Evolutionary conservation across 2,329 filamentous ascomycete species (phyloP).

Genomic region (Neonectria faginata): DNA sequence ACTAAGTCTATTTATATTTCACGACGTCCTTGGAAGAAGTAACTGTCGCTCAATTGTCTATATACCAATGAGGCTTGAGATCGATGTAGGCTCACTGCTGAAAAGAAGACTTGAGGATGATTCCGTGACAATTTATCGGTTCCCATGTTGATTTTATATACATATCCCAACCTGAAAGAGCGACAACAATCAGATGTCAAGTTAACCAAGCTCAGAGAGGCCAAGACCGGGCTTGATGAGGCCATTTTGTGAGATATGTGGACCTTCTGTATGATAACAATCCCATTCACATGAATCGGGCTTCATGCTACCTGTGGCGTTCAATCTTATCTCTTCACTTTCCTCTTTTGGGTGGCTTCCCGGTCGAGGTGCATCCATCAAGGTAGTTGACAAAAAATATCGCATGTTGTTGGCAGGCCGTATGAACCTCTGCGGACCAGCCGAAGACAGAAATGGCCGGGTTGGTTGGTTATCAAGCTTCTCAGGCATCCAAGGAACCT

Average conservation of each 20-base stretch:
- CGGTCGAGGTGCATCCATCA: background rate
- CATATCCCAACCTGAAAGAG: too few relatives aligned
- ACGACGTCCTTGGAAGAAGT: too few relatives aligned
- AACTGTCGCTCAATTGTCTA: too few relatives aligned
- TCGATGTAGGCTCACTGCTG: too few relatives aligned
- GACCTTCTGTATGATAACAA: background rate
- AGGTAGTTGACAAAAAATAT: background rate
- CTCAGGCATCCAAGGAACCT: background rate
- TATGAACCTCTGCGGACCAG: background rate
- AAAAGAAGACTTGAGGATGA: too few relatives aligned
- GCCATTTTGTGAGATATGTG: background rate
- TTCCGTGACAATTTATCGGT: too few relatives aligned
- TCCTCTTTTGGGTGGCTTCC: background rate
- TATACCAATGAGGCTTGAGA: too few relatives aligned
- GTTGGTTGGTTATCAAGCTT: background rate
- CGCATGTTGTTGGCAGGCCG: background rate
- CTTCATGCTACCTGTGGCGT: background rate
- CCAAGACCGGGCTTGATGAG: too few relatives aligned
- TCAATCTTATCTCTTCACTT: background rate
- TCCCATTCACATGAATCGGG: background rate
- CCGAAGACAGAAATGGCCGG: background rate
- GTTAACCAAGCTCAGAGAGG: too few relatives aligned
- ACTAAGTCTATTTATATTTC: too few relatives aligned
- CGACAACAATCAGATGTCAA: too few relatives aligned
- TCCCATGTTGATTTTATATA: too few relatives aligned